Conservation (phyloP, 305 asterid genomes). For the Fraxinus greggii region DNA sequence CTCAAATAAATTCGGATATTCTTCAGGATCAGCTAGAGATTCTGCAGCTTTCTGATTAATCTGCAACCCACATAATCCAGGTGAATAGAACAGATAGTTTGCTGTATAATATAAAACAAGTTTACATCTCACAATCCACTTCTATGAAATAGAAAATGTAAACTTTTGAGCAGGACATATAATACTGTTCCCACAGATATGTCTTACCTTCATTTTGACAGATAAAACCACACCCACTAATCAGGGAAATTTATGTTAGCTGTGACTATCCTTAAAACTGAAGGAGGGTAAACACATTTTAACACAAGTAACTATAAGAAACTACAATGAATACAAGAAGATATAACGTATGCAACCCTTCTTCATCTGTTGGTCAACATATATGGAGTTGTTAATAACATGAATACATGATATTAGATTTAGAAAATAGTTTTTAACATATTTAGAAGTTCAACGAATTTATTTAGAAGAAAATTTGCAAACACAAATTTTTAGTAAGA, state of each 20-base stretch:
- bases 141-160: background rate
- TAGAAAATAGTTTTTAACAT: background rate
- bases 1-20: conserved; percentile 91
- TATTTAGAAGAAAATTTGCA: background rate
- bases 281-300: background rate
- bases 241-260: background rate
- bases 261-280: background rate
- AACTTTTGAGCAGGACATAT: background rate
- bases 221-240: background rate
- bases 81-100: background rate
- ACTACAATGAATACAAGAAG: background rate
- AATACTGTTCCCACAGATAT: background rate
- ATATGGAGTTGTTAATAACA: background rate
- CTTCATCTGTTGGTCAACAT: background rate
- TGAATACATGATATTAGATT: background rate
- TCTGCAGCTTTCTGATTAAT: conserved; percentile 95
- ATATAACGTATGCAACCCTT: background rate
- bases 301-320: background rate
- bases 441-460: background rate
- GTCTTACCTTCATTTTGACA: background rate
- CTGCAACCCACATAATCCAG: conserved; percentile 39
- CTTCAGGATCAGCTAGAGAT: conserved; percentile 97
- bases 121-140: background rate
- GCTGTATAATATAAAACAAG: background rate
- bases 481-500: background rate